Percentiles rank a stretch among this genome's conserved stretches.
phyloP scores from a whole-genome alignment of 768 basidiomycete genomes.

The Naematelia aurantialba region DNA sequence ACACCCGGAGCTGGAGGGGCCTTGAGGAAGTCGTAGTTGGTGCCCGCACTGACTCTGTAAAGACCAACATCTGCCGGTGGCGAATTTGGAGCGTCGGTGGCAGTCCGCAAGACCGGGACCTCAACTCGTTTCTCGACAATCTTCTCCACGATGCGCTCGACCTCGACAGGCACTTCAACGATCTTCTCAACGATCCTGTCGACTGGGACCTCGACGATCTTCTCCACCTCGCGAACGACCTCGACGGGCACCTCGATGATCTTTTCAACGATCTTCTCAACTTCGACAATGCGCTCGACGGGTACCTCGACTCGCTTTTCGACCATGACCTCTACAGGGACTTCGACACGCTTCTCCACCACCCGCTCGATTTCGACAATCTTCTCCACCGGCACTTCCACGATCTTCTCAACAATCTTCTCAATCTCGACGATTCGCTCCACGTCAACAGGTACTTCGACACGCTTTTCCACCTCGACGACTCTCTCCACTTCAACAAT shows the following conservation, averaged over 20 bases:
- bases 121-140: constrained; percentile 34
- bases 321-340: constrained; percentile 37
- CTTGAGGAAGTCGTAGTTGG: constrained; percentile 50
- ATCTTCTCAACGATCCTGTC: constrained; percentile 40
- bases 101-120: constrained; percentile 12
- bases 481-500: constrained; percentile 24
- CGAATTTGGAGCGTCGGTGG: background rate
- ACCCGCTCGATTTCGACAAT: constrained; percentile 45
- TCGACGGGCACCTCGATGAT: constrained; percentile 37
- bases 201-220: constrained; percentile 25
- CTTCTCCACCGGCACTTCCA: constrained; percentile 31
- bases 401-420: constrained; percentile 38
- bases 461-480: constrained; percentile 38
- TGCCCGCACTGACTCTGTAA: constrained; percentile 38
- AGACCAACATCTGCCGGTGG: constrained; percentile 36
- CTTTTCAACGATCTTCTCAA: constrained; percentile 39
- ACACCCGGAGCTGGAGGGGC: constrained; percentile 36
- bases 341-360: constrained; percentile 47
- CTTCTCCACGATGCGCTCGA: constrained; percentile 12
- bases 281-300: constrained; percentile 43
- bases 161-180: constrained; percentile 28
- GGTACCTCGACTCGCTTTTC: constrained; percentile 46
- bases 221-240: constrained; percentile 31
- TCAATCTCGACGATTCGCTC: constrained; percentile 34
- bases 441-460: constrained; percentile 32